A percentile compares a stretch with the other conserved stretches of the same genome.
Conservation (phyloP, 2,329 filamentous ascomycete species). For the Phaeomoniella chlamydospora region DNA sequence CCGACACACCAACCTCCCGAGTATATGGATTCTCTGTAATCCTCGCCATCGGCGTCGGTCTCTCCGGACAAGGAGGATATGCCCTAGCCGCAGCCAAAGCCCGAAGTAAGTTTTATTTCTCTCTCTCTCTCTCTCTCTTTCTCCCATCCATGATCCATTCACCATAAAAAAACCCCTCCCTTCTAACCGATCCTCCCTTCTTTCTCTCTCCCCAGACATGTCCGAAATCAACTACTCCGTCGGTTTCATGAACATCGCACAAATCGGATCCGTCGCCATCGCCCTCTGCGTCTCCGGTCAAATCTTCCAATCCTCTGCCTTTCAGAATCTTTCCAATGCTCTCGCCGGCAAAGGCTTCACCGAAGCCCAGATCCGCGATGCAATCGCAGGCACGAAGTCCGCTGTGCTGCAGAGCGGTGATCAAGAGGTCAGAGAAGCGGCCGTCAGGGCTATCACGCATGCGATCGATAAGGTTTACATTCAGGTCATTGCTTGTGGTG, state of each 20-base stretch:
- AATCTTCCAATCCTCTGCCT: conserved; percentile 5
- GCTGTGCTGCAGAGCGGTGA: conserved; percentile 1
- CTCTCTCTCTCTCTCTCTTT: background rate
- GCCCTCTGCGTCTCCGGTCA: conserved; percentile 4
- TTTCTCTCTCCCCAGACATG: background rate
- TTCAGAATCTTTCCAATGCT: conserved; percentile 3
- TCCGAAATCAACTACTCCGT: conserved; percentile 2
- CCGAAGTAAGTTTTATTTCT: background rate
- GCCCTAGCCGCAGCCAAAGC: conserved; percentile 5
- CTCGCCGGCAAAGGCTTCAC: conserved; percentile 1
- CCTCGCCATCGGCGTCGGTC: conserved; percentile 11
- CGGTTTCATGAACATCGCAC: conserved; percentile 4
- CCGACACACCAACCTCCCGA: conserved; percentile 6
- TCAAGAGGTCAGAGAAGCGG: conserved; percentile 9
- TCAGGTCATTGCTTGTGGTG: conserved; percentile 17
- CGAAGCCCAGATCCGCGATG: background rate
- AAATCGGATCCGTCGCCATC: conserved; percentile 3
- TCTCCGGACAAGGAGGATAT: conserved; percentile 10
- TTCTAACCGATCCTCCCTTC: no score
- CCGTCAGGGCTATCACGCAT: conserved; percentile 17
- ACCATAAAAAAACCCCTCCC: background rate
- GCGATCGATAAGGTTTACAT: conserved; percentile 20
- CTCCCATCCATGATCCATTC: background rate
- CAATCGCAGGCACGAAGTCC: conserved; percentile 2
- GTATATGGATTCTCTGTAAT: conserved; percentile 15